These are phyloP conservation scores for Melanogaster broomeanus DNA, from an alignment of 768 basidiomycete genomes.

Conservation along the genomic window DNA sequence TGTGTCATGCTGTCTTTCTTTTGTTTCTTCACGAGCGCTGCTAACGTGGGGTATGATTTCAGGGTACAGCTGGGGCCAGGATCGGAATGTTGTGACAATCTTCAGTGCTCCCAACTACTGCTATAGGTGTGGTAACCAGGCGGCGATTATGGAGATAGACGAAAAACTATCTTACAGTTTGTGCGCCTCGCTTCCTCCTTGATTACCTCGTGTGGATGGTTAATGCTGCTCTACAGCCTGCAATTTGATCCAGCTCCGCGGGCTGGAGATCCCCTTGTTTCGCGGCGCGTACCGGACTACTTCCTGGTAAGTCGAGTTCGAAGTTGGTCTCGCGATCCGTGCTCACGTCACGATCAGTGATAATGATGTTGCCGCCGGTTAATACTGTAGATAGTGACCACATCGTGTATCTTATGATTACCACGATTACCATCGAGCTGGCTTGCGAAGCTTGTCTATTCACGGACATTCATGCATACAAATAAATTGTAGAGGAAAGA, in stretches of 20 bases:
- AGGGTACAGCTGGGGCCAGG: constrained; percentile 98
- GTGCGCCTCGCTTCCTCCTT: constrained; percentile 45
- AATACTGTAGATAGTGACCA: constrained; percentile 26
- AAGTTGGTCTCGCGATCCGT: not conserved
- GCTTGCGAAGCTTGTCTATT: not conserved
- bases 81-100: constrained; percentile 98
- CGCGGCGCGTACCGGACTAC: constrained; percentile 92
- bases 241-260: constrained; percentile 99
- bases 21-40: constrained; percentile 1
- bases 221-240: constrained; percentile 58
- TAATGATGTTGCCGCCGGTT: constrained; percentile 1
- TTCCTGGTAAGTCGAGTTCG: constrained; percentile 70
- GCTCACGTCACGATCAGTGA: constrained; percentile 21
- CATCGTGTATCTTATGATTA: constrained; percentile 22
- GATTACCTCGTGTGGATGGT: not conserved
- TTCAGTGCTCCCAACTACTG: constrained; percentile 99
- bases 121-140: constrained; percentile 99
- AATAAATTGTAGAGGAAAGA: not conserved
- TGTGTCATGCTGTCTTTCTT: constrained; percentile 36
- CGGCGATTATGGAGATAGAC: constrained; percentile 99
- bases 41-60: constrained; percentile 2
- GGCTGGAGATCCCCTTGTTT: constrained; percentile 97
- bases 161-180: constrained; percentile 95
- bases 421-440: not conserved
- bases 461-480: not conserved